Base-by-base conservation (phyloP, 192 early-diverging fungal species). In the Mortierella hygrophila region DNA sequence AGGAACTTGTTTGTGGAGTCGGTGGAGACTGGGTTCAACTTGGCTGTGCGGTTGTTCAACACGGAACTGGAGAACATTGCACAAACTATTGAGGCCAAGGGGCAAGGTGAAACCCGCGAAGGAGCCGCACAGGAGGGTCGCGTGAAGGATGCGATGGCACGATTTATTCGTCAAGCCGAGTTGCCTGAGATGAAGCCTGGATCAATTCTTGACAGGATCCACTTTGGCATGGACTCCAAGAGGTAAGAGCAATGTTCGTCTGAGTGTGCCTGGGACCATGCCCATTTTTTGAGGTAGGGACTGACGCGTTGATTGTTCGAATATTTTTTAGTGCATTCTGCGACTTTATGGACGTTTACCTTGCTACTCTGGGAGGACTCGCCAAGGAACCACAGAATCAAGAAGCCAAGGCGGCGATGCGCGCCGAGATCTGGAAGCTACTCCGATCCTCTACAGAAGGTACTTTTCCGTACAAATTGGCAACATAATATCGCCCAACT, bases 101-200 rank as follows among this genome's bases (percentile, higher is more conserved):
- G 79, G 11, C 72, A 80, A 20, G 79, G 79, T 23, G 79, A 80
- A 20, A 74, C 79, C 8, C 79, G 79, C 23, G 79, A 80, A 60
- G 79, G 79, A 26, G 79, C 79, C 15, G 79, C 35, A 9, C 79
- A 80, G 37, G 79, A 80, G 23, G 79, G 79, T 16, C 49, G 55
- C 69, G 72, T 80, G 42, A 80, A 80, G 47, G 79, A 80, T 37
- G 79, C 79, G 40, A 80, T 80, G 57, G 79, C 79, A 16, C 55
- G 79, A 23, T 80, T 80, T 80, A 69, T 80, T 42, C 47, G 79
- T 54, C 79, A 80, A 41, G 79, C 79, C 0, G 79, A 52, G 41
- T 54, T 80, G 20, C 71, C 71, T 0, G 72, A 60, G 13, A 80
- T 80, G 79, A 80, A 74, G 47, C 57, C 55, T 21, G 72, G 79